Conservation (phyloP, 306 rosid species). For the Cicer yamashitae region DNA sequence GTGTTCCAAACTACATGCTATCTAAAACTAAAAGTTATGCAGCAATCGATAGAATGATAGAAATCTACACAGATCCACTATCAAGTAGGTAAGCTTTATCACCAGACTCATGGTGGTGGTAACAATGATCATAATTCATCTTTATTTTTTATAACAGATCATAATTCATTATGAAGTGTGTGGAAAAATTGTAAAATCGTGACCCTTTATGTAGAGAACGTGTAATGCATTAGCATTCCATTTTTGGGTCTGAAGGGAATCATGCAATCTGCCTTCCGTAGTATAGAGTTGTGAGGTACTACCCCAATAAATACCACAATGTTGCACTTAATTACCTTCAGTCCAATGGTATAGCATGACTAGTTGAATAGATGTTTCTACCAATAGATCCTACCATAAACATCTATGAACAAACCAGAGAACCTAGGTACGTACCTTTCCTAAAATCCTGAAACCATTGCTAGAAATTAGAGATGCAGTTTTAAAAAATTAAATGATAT, state of each 20-base stretch:
- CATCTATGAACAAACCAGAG: neutral
- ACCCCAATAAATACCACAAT: slow-evolving; percentile 19
- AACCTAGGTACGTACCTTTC: neutral
- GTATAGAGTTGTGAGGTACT: slow-evolving; percentile 5
- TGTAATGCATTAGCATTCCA: slow-evolving; percentile 23
- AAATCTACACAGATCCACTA: slow-evolving; percentile 28
- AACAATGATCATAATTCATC: slow-evolving; percentile 5
- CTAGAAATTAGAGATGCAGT: neutral
- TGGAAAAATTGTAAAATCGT: slow-evolving; percentile 12
- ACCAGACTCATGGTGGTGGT: neutral
- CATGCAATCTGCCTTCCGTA: slow-evolving; percentile 26
- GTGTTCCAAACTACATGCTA: slow-evolving; percentile 11
- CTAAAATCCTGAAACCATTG: slow-evolving; percentile 4
- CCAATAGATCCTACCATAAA: slow-evolving; percentile 19
- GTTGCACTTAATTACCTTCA: slow-evolving; percentile 1
- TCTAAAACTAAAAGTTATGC: slow-evolving; percentile 12
- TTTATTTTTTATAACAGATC: neutral
- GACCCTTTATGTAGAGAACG: neutral
- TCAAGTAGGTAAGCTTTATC: neutral
- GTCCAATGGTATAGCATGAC: slow-evolving; percentile 10
- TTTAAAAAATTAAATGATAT: neutral
- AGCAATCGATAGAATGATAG: slow-evolving; percentile 2
- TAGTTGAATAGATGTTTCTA: slow-evolving; percentile 18
- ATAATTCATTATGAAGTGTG: neutral
- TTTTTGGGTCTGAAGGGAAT: neutral